phyloP scores from a whole-genome alignment of 257 asterid species.

The Handroanthus guayacan region DNA sequence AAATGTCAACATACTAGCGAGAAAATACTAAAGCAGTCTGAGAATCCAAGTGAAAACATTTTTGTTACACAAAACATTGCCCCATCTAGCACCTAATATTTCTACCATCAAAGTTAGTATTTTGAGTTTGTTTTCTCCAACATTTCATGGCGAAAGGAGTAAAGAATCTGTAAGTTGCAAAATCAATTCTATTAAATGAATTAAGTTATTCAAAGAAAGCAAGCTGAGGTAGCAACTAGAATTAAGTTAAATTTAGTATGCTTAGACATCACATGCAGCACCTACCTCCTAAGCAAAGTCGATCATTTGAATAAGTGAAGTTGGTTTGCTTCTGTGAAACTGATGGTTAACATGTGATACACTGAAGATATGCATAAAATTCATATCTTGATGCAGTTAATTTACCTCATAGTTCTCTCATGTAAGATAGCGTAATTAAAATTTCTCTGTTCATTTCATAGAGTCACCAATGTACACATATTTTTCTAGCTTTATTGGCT shows the following conservation, averaged over 20 bases:
- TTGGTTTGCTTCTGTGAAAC: conserved; percentile 3
- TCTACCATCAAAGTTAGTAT: background rate
- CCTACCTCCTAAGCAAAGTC: conserved; percentile 27
- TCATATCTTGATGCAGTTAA: conserved; percentile 8
- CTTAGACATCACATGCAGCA: background rate
- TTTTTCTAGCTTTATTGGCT: conserved; percentile 9
- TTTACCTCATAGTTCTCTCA: background rate
- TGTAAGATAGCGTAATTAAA: background rate
- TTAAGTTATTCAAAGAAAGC: background rate
- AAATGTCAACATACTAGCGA: background rate
- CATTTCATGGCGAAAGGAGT: background rate
- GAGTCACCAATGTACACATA: background rate
- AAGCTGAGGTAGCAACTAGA: conserved; percentile 8
- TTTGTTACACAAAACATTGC: conserved; percentile 1
- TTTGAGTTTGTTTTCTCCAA: conserved; percentile 23
- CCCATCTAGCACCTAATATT: conserved; percentile 22
- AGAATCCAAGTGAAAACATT: conserved; percentile 6
- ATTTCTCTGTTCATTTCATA: conserved; percentile 16
- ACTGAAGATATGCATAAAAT: background rate
- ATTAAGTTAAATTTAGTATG: conserved; percentile 19
- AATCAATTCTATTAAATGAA: background rate
- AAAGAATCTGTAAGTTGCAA: background rate
- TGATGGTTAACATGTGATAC: background rate
- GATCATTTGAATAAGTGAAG: conserved; percentile 9
- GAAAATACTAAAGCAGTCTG: conserved; percentile 1